Evolutionary conservation across 192 early-diverging fungal species (phyloP), one percentile per base, ranked within the genome.

Genomic region (Rhizophagus sp.): DNA sequence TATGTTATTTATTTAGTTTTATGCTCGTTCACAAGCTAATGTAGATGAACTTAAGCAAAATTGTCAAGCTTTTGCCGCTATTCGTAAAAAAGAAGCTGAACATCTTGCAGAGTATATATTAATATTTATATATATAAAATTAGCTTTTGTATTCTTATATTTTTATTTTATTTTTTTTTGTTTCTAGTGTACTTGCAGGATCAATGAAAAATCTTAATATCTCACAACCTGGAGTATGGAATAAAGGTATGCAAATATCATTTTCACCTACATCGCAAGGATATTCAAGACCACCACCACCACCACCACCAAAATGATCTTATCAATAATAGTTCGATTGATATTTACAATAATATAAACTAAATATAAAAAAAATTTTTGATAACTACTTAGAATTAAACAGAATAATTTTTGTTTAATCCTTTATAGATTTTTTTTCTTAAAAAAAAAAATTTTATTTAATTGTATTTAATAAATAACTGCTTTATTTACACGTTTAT

Each of bases 1-100:
- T 70, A 8, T 73, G 27, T 50, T 3, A 49, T 50, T 52, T 50
- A 66, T 79, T 3, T 80, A 92, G 85, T 95, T 95, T 81, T 95
- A 94, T 77, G 85, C 82, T 19, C 25, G 22, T 36, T 75, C 27
- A 6, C 52, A 62, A 62, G 33, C 17, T 2, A 52, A 50, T 5
- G 13, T 62, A 11, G 24, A 22, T 34, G 57, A 75, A 62, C 34
- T 24, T 11, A 75, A 75, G 33, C 57, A 75, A 30, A 52, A 52
- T 61, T 75, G 73, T 62, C 24, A 75, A 39, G 30, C n/a, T 8
- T 75, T 75, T 62, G 34, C 50, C 12, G 3, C 9, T 9, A 17
- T 24, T 22, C 73, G 73, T 10, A 50, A 36, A 10, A 47, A 62
- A 57, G 41, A 75, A 57, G 49, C 39, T 13, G 24, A 75, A 27